Evolutionary conservation across 176 grass and related monocot species (phyloP).

Genomic region (Miscanthus lutarioriparius): DNA sequence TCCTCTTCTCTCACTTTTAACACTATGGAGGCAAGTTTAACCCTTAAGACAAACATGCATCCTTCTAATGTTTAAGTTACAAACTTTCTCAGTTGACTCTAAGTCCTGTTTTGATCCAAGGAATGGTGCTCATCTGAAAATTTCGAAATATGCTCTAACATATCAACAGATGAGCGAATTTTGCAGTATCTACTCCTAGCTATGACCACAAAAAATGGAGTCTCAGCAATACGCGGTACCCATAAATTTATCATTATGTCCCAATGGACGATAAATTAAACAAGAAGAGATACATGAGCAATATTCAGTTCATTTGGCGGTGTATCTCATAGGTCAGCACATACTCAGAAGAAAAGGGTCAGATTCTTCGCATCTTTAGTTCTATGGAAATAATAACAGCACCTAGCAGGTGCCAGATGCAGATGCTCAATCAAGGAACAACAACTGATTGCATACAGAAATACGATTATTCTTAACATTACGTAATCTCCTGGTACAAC

Average conservation of each 20-base stretch:
- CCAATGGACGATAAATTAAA: background rate
- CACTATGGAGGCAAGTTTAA: background rate
- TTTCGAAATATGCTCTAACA: background rate
- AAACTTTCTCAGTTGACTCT: background rate
- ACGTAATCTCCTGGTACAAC: slow-evolving; percentile 29
- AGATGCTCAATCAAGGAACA: background rate
- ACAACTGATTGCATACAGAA: background rate
- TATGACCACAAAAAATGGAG: background rate
- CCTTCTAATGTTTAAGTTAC: background rate
- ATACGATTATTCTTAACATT: slow-evolving; percentile 16
- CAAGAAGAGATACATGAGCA: background rate
- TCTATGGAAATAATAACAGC: background rate
- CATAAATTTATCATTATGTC: background rate
- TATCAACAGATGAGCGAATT: background rate
- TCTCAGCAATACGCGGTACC: background rate
- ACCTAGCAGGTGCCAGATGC: background rate
- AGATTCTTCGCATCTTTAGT: background rate
- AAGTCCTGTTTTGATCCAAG: background rate
- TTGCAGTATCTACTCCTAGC: background rate
- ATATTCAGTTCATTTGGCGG: slow-evolving; percentile 14
- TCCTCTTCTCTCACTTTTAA: background rate
- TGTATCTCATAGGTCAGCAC: background rate
- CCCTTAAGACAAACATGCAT: background rate
- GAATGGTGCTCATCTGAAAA: background rate
- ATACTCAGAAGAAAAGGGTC: background rate